Conservation (phyloP, 495 filamentous ascomycete species). For the Penicillium samsonianum region DNA sequence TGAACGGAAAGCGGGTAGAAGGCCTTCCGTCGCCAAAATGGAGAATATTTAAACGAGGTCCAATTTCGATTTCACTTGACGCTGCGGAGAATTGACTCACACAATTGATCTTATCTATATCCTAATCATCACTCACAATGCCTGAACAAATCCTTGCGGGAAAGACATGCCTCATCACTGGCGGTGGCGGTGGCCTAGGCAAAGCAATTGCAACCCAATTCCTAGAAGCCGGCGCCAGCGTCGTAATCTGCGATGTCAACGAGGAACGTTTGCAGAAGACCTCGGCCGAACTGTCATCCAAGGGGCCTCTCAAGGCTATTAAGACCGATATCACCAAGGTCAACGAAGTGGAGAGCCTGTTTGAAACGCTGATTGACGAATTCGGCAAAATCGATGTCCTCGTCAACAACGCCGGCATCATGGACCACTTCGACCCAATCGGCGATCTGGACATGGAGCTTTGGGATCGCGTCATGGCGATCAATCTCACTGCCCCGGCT, state of each 20-base stretch:
- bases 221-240: constrained; percentile 40
- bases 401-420: constrained; percentile 51
- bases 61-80: not conserved
- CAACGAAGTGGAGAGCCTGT: constrained; percentile 38
- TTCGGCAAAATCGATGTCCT: constrained; percentile 43
- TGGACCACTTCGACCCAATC: constrained; percentile 59
- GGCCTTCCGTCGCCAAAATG: constrained; percentile 11
- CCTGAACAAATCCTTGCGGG: constrained; percentile 30
- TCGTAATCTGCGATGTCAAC: constrained; percentile 49
- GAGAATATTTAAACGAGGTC: constrained; percentile 9
- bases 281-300: constrained; percentile 42
- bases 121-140: constrained; percentile 13
- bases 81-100: not conserved
- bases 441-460: constrained; percentile 49
- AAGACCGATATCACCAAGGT: constrained; percentile 44
- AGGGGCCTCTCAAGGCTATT: constrained; percentile 38
- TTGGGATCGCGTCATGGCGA: constrained; percentile 59
- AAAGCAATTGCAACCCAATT: constrained; percentile 43
- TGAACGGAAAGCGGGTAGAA: constrained; percentile 16
- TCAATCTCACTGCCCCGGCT: constrained; percentile 63
- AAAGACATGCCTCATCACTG: constrained; percentile 45
- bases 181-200: constrained; percentile 47
- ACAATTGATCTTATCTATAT: not conserved
- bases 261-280: constrained; percentile 34
- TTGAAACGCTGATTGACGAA: constrained; percentile 31